These are phyloP conservation scores for Filosporella fistucella DNA, from an alignment of 495 filamentous ascomycete genomes.

Conservation along the genomic window DNA sequence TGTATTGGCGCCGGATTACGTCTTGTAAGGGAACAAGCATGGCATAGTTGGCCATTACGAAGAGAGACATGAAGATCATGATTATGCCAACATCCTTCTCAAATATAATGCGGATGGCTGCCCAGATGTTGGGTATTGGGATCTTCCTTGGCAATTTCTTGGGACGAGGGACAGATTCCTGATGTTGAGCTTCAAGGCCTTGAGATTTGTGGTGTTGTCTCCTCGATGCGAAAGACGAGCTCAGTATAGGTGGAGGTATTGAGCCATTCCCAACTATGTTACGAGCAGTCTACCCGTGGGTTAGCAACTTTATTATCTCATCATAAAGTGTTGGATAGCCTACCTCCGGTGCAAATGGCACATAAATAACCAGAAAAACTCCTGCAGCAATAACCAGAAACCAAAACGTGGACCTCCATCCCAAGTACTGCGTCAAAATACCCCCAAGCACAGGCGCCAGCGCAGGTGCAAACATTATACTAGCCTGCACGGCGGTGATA, in stretches of 20 bases:
- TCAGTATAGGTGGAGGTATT: constrained; percentile 43
- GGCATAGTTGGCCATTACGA: constrained; percentile 47
- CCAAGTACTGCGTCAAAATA: constrained; percentile 53
- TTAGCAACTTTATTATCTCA: too few species aligned
- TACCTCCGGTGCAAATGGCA: constrained; percentile 58
- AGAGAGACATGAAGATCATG: constrained; percentile 40
- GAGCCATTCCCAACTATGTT: constrained; percentile 67
- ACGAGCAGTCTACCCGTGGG: constrained; percentile 60
- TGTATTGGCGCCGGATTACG: constrained; percentile 50
- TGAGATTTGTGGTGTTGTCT: constrained; percentile 24
- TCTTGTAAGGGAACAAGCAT: constrained; percentile 30
- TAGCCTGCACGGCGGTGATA: constrained; percentile 37
- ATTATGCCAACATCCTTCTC: constrained; percentile 55
- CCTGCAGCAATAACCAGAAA: constrained; percentile 56
- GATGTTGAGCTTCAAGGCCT: neutral
- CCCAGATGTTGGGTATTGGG: constrained; percentile 62
- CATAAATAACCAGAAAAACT: constrained; percentile 42
- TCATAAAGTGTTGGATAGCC: too few species aligned
- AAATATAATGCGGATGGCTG: constrained; percentile 53
- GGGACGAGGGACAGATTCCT: constrained; percentile 9
- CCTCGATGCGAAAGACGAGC: constrained; percentile 36
- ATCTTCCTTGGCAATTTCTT: constrained; percentile 39
- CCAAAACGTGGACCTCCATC: constrained; percentile 69
- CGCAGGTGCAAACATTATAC: constrained; percentile 42
- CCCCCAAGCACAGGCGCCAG: constrained; percentile 61